These are phyloP conservation scores for Plasmodium falciparum DNA, from an alignment of 169 alveolate species.

Conservation along the genomic window DNA sequence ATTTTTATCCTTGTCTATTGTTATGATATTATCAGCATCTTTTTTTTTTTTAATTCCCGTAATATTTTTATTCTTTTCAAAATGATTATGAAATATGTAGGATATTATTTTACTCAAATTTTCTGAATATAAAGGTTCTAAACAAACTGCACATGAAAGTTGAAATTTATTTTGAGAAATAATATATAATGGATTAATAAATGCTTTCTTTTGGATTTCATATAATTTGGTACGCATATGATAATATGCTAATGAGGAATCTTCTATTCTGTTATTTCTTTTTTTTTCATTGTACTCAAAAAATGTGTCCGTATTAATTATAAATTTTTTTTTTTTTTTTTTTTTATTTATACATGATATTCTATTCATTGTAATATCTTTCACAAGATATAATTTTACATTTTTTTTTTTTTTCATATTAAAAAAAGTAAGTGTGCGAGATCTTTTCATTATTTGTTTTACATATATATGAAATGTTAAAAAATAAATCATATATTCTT, in stretches of 20 bases:
- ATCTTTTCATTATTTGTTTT: constrained; percentile 28
- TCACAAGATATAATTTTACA: constrained; percentile 46
- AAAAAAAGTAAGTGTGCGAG: constrained; percentile 16
- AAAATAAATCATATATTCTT: constrained; percentile 69
- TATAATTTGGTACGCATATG: constrained; percentile 1
- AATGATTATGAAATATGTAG: constrained; percentile 26
- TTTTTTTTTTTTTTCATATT: constrained; percentile 63
- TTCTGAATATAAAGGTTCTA: constrained; percentile 62
- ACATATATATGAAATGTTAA: constrained; percentile 58
- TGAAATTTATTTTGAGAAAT: constrained; percentile 63
- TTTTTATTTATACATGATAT: constrained; percentile 30
- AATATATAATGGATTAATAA: constrained; percentile 38
- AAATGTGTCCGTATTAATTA: neutral
- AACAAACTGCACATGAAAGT: constrained; percentile 64
- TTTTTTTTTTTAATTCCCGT: neutral
- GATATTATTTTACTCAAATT: constrained; percentile 40
- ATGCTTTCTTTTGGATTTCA: neutral
- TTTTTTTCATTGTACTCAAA: neutral
- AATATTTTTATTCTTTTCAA: constrained; percentile 20
- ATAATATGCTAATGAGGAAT: neutral
- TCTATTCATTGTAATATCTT: constrained; percentile 53
- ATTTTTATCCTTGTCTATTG: neutral
- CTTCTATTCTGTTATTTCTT: no score
- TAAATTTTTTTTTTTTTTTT: neutral
- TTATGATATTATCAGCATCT: neutral